phyloP scores from a whole-genome alignment of 805 yeast species.

The Myxozyma geophila region DNA sequence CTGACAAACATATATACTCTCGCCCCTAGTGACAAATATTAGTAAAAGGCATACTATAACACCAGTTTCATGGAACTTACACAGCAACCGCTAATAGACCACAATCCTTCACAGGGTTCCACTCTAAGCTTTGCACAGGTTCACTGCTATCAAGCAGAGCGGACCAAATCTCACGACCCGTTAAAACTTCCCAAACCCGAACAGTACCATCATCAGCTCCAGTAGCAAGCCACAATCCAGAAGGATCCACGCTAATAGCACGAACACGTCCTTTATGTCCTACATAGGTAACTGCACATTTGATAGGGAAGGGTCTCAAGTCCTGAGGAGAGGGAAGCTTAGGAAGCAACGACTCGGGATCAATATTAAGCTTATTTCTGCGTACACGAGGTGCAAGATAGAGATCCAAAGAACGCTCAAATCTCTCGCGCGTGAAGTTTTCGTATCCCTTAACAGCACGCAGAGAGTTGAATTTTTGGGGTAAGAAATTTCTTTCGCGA shows the following conservation, averaged over 20 bases:
- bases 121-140: slow-evolving; percentile 75
- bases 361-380: slow-evolving; percentile 85
- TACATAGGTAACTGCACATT: slow-evolving; percentile 76
- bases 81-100: slow-evolving; percentile 86
- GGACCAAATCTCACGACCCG: slow-evolving; percentile 90
- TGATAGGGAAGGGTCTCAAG: slow-evolving; percentile 93
- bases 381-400: slow-evolving; percentile 96
- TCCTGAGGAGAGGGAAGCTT: slow-evolving; percentile 97
- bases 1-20: slow-evolving; percentile 71
- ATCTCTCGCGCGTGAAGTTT: slow-evolving; percentile 83
- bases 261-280: slow-evolving; percentile 89
- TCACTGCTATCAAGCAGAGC: slow-evolving; percentile 56
- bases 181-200: slow-evolving; percentile 93
- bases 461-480: slow-evolving; percentile 78
- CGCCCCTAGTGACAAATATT: slow-evolving; percentile 54
- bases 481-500: slow-evolving; percentile 76
- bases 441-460: slow-evolving; percentile 94
- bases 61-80: slow-evolving; percentile 8
- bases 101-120: slow-evolving; percentile 80
- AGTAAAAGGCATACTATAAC: neutral
- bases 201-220: slow-evolving; percentile 97
- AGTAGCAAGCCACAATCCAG: slow-evolving; percentile 94
- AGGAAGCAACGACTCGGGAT: slow-evolving; percentile 94
- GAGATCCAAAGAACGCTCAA: slow-evolving; percentile 91
- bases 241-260: slow-evolving; percentile 80